Evolutionary conservation across 2,329 filamentous ascomycete genomes (phyloP).

Genomic region (Hypoxylon sp.): DNA sequence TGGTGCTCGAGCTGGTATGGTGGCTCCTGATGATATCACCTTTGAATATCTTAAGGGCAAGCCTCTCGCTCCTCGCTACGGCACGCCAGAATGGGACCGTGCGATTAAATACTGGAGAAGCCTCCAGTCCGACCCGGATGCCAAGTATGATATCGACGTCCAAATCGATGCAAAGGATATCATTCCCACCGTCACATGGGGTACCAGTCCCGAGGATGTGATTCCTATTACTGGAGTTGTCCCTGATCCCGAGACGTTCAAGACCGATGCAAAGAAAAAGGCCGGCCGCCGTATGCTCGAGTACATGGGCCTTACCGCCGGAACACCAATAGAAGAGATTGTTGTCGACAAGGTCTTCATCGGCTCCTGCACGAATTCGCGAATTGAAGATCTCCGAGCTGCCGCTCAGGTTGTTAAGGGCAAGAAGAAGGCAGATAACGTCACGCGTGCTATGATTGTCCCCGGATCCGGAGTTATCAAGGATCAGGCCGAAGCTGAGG

Average conservation of each 20-base stretch:
- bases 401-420: constrained; percentile 88
- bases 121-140: constrained; percentile 84
- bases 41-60: constrained; percentile 95
- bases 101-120: constrained; percentile 88
- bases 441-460: constrained; percentile 95
- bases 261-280: constrained; percentile 79
- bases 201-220: constrained; percentile 95
- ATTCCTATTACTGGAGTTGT: constrained; percentile 93
- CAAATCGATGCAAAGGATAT: constrained; percentile 94
- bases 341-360: constrained; percentile 96
- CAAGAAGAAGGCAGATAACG: constrained; percentile 83
- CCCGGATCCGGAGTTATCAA: constrained; percentile 96
- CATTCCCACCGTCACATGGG: constrained; percentile 92
- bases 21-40: constrained; percentile 91
- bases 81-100: constrained; percentile 88
- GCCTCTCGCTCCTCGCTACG: constrained; percentile 85
- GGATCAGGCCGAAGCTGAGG: constrained; percentile 87
- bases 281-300: constrained; percentile 84
- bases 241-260: constrained; percentile 87
- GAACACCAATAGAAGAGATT: constrained; percentile 92
- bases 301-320: constrained; percentile 93
- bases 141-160: constrained; percentile 89
- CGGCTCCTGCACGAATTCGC: constrained; percentile 95
- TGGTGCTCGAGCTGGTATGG: constrained; percentile 94
- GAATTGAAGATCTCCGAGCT: constrained; percentile 92